Evolutionary conservation across 108 stramenopile species (phyloP).

Genomic region (Cylindrotheca fusiformis): DNA sequence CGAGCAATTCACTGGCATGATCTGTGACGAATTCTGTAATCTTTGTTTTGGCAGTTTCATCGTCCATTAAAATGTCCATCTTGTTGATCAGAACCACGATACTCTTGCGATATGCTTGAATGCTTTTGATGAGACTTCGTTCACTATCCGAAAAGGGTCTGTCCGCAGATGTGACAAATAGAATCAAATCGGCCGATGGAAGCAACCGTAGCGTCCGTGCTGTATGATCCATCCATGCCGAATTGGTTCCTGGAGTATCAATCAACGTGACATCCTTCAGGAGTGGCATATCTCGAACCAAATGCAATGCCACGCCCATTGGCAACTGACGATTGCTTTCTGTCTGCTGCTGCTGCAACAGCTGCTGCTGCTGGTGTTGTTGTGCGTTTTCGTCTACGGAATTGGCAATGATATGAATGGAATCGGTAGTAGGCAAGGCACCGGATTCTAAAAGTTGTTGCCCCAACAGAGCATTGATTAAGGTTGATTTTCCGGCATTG

Average conservation of each 20-base stretch:
- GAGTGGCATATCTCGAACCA: slow-evolving; percentile 42
- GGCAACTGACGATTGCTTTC: not conserved
- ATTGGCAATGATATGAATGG: slow-evolving; percentile 47
- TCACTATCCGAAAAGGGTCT: slow-evolving; percentile 82
- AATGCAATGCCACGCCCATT: slow-evolving; percentile 36
- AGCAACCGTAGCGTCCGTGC: slow-evolving; percentile 59
- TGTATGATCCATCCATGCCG: slow-evolving; percentile 70
- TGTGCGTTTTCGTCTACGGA: not conserved
- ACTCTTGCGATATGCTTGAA: slow-evolving; percentile 66
- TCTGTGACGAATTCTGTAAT: slow-evolving; percentile 79
- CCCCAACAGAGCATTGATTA: slow-evolving; percentile 83
- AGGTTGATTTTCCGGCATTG: slow-evolving; percentile 85
- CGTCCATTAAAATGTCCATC: slow-evolving; percentile 75
- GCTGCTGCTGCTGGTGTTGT: slow-evolving; percentile 4
- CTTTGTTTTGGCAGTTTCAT: slow-evolving; percentile 44
- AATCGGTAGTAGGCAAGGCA: slow-evolving; percentile 79
- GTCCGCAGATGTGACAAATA: slow-evolving; percentile 86
- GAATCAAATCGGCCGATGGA: slow-evolving; percentile 77
- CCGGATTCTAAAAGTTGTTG: slow-evolving; percentile 70
- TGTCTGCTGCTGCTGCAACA: not conserved
- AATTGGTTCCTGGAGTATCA: slow-evolving; percentile 88
- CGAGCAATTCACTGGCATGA: slow-evolving; percentile 68
- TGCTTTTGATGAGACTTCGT: slow-evolving; percentile 49
- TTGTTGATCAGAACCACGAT: slow-evolving; percentile 85
- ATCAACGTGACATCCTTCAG: slow-evolving; percentile 70